Base-by-base conservation (phyloP, 768 basidiomycete genomes). In the Tulasnella sp. region DNA sequence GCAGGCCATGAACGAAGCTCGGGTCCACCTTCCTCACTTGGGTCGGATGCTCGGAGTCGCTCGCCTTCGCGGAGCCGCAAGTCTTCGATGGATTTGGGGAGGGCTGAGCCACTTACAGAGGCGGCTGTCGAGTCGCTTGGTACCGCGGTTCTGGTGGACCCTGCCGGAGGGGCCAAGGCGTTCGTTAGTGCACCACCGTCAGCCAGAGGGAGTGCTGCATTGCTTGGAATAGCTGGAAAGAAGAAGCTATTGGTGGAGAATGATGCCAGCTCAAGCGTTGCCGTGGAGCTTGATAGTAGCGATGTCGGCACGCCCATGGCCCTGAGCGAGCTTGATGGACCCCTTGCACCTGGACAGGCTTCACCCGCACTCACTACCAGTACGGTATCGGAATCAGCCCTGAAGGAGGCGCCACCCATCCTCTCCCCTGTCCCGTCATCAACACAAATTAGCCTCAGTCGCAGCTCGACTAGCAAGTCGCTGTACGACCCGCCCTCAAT, bases 181-280 rank as follows among this genome's bases (percentile, higher is more conserved):
- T 79, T 79, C 44, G 27, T 74, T 31, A 79, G 78, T 34, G 78
- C 56, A 5, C 71, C 78, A 52, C 78, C 78, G 4, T 79, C 78
- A 5, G 42, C 16, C 62, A 68, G 16, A 19, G 62, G 62, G 9
- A 27, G 62, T 31, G 8, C n/a, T 36, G 27, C 31, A 16, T 34
- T 68, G 62, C 62, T 68, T 34, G 62, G 62, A 14, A 68, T 68
- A 16, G 62, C 34, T 5, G 62, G 62, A 36, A 68, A 68, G 62
- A 68, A 68, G 62, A 68, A 68, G 62, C 12, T 68, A 27, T 36
- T 68, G 27, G 34, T 16, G 62, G 62, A 77, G 42, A 18, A 74
- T 14, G 78, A 79, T 48, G 78, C 78, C 38, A 72, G 40, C 39
- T 79, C 78, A 7, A 74, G 68, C 48, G 44, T 79, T 46, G 78